Base-by-base conservation (phyloP, 768 basidiomycete species). In the Macrolepiota albuminosa region DNA sequence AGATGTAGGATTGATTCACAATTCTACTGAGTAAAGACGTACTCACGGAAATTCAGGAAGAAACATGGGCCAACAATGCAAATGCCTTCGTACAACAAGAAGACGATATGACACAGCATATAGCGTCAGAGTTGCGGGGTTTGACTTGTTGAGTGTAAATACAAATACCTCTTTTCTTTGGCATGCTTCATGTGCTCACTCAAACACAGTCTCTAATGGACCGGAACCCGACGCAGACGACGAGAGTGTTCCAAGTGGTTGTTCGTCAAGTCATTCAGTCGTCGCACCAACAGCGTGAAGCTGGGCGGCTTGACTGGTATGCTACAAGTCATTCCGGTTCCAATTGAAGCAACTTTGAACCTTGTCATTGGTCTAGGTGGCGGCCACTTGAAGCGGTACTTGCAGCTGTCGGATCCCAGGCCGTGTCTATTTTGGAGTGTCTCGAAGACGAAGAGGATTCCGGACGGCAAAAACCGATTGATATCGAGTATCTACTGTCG, bases 71-170 rank as follows among this genome's bases (percentile, higher is more conserved):
- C 2, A 84, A 80, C 56, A 90, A 97, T 66, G 86, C 92, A 4
- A 98, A 98, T 65, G 85, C 89, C 3, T 98, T 98, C 67, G 87
- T 98, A 34, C 88, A 89, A 29, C 93, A 98, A 69, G 95, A 98
- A 68, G 93, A 97, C 56, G 96, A 98, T 61, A 94, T 96, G 62
- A 87, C 87, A 1, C 85, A 90, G 56, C 80, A 2, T 95, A 94
- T 68, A 91, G 90, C 57, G 81, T 93, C 37, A 82, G 97, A 39
- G 83, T 92, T 2, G 89, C 92, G 4, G 88, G 88, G 3, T 88
- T 94, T 65, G 96, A 98, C 67, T 73, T 98, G 39, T 73, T 96
- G 54, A 80, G 81, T 36, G 95, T 97, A 70, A 54, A 29, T 3
- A 69, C 65, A 14, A 2, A 1, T 21, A 46, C 11, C 11, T 7